Conservation (phyloP, 192 early-diverging fungal species). For the Chytriomyces hyalinus region DNA sequence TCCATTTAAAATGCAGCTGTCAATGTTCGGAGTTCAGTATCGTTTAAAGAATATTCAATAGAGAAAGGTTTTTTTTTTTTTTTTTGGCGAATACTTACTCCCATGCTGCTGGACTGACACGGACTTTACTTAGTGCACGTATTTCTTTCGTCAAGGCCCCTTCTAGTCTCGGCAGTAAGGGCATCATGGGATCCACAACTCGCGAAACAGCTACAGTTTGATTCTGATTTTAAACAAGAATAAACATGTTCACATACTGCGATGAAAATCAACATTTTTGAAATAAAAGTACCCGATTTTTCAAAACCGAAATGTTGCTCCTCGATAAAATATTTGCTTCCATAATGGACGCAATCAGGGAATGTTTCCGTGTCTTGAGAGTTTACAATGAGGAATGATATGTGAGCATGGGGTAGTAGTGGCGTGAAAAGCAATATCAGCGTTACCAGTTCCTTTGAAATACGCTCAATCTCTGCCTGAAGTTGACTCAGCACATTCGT, state of each 20-base stretch:
- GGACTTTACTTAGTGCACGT: background rate
- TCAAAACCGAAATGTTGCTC: conserved; percentile 1
- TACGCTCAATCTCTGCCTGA: background rate
- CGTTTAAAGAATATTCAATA: too few species aligned
- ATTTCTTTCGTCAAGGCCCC: background rate
- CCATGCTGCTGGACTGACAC: background rate
- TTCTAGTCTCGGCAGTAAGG: background rate
- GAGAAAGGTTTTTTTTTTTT: too few species aligned
- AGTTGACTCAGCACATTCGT: background rate
- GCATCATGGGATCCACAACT: background rate
- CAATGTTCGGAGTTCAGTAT: too few species aligned
- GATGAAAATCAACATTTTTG: background rate
- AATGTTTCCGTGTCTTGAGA: conserved; percentile 22
- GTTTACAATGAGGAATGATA: background rate
- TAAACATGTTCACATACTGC: background rate
- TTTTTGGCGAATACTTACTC: too few species aligned
- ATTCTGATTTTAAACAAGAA: background rate
- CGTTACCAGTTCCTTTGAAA: background rate
- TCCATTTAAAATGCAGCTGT: too few species aligned
- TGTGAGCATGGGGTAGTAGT: background rate
- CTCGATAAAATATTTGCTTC: conserved; percentile 31
- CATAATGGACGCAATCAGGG: conserved; percentile 29
- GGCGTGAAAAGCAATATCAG: background rate
- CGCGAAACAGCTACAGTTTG: background rate
- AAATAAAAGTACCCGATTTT: background rate